Percentiles rank a stretch among this genome's conserved stretches.
phyloP scores from a whole-genome alignment of 2,329 filamentous ascomycete species.

The Chrysoporthe austroafricana region DNA sequence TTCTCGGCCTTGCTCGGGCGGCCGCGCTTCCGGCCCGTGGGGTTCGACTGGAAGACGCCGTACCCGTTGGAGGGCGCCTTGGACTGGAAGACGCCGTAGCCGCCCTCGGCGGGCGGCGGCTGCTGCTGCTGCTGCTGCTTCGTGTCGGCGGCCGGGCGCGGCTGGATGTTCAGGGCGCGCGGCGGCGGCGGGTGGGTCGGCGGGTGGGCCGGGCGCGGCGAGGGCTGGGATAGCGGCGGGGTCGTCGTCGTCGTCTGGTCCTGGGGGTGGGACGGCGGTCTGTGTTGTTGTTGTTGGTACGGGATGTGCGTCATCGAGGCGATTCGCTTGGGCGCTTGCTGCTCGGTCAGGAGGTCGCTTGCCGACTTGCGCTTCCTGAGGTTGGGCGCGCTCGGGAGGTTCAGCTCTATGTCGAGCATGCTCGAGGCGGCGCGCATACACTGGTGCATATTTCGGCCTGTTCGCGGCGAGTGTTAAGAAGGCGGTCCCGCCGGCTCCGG shows the following conservation, averaged over 20 bases:
- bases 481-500: not conserved
- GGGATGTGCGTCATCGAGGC: constrained; percentile 31
- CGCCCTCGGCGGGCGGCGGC: constrained; percentile 9
- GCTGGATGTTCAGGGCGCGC: constrained; percentile 36
- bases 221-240: constrained; percentile 16
- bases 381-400: constrained; percentile 34
- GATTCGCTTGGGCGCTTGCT: constrained; percentile 37
- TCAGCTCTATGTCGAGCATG: constrained; percentile 37
- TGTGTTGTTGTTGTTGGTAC: constrained; percentile 21
- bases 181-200: constrained; percentile 27
- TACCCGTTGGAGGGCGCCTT: constrained; percentile 29
- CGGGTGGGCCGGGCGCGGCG: constrained; percentile 1
- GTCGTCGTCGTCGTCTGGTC: constrained; percentile 6
- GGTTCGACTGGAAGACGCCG: constrained; percentile 27
- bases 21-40: constrained; percentile 37
- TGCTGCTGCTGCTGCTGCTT: constrained; percentile 12
- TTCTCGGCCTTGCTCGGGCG: constrained; percentile 41
- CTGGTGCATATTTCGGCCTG: constrained; percentile 42
- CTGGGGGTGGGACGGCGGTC: constrained; percentile 20
- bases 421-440: constrained; percentile 38
- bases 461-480: constrained; percentile 24
- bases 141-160: constrained; percentile 36
- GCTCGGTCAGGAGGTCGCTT: constrained; percentile 36
- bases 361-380: constrained; percentile 39
- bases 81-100: constrained; percentile 25